phyloP scores from a whole-genome alignment of 495 filamentous ascomycete genomes.

The Xylaria acuta region DNA sequence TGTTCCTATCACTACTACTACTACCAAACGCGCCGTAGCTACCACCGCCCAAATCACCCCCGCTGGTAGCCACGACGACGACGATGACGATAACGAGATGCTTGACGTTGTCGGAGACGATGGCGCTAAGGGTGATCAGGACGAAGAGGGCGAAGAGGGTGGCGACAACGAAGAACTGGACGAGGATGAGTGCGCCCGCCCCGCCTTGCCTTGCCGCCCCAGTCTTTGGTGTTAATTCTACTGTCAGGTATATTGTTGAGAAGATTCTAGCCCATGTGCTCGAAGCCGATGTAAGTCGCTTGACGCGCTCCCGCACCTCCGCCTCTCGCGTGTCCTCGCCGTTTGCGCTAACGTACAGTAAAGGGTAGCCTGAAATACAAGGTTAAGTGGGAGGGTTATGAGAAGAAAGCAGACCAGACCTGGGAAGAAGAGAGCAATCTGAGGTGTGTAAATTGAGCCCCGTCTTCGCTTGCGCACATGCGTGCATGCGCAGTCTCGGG shows the following conservation, averaged over 20 bases:
- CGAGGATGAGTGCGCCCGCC: constrained; percentile 49
- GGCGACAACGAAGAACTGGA: constrained; percentile 46
- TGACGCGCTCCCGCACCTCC: background rate
- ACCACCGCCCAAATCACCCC: constrained; percentile 35
- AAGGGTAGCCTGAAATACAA: constrained; percentile 54
- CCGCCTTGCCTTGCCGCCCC: background rate
- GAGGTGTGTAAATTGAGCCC: constrained; percentile 42
- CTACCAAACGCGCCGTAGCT: constrained; percentile 19
- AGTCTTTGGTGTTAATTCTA: background rate
- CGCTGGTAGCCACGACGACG: constrained; percentile 9
- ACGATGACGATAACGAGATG: constrained; percentile 34
- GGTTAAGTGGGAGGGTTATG: constrained; percentile 69
- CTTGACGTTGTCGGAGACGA: constrained; percentile 28
- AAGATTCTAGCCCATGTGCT: constrained; percentile 61
- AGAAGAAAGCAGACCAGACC: constrained; percentile 62
- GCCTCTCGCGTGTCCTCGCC: background rate
- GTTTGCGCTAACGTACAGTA: constrained; percentile 24
- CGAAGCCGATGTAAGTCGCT: constrained; percentile 51
- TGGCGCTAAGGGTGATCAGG: constrained; percentile 39
- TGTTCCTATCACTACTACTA: constrained; percentile 25
- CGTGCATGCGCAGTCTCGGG: background rate
- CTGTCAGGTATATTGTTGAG: constrained; percentile 61
- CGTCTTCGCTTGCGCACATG: constrained; percentile 4
- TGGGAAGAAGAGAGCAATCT: constrained; percentile 69
- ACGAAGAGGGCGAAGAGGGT: constrained; percentile 45